Base-by-base conservation (phyloP, 495 filamentous ascomycete genomes). In the Chaetomium tenue region DNA sequence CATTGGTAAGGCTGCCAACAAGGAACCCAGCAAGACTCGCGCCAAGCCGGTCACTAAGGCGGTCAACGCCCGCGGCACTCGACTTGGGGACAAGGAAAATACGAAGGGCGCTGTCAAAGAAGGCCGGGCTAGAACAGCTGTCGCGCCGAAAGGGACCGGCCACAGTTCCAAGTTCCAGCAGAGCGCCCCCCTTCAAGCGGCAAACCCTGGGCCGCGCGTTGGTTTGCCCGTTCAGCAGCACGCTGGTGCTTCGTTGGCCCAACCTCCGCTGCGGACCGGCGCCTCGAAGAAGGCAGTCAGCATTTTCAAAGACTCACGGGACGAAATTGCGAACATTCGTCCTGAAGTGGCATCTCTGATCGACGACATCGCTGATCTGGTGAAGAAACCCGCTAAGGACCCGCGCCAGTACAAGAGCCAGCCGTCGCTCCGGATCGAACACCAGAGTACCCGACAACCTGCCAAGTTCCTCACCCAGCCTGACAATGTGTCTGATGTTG, bases 221-320 rank as follows among this genome's bases (percentile, higher is more conserved):
- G 58, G 52, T 28, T 22, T 50, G 0, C n/a, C 57, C 6, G 48
- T 39, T 18, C 66, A 57, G 30, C 63, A 64, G 62, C 58, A 60
- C 20, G 15, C 50, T 0, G 61, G 40, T 51, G 44, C 57, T 2
- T 61, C 63, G 5, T 66, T 66, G 2, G 56, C 54, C 23, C 68
- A 61, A 28, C 66, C 72, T 57, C 57, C 68, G 51, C 58, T 73
- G 28, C 80, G 80, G 63, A 87, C 86, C 63, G 71, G 75, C 20
- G 59, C 79, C n/a, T 75, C 79, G 53, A 92, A 89, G 78, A 87
- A 84, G 50, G 77, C 74, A 63, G 87, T 87, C 23, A 70, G 76
- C 22, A 81, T 95, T 39, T 92, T 90, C 76, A 87, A 87, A 67
- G 91, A 90, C 71, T 68, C 70, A 16, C 72, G 79, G 22, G 70